These are phyloP conservation scores for Choanephora cucurbitarum DNA, from an alignment of 371 early-diverging fungal genomes.

Conservation along the genomic window DNA sequence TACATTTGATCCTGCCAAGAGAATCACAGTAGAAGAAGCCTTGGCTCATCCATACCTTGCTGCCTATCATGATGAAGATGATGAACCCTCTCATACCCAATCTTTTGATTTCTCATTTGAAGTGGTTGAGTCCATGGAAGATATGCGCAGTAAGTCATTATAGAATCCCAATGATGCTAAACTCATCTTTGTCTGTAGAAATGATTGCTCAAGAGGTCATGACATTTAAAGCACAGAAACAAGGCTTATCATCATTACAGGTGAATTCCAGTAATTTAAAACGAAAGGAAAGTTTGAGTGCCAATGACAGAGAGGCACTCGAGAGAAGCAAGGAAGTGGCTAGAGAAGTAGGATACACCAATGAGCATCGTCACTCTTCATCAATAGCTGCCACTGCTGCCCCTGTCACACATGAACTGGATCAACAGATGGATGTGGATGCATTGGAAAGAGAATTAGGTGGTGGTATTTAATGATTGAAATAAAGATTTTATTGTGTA, in stretches of 20 bases:
- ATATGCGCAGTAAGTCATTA: conserved; percentile 73
- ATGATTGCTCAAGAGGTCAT: conserved; percentile 91
- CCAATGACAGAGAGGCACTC: conserved; percentile 8
- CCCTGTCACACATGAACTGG: conserved; percentile 16
- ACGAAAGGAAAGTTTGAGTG: conserved; percentile 48
- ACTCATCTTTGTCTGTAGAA: neutral
- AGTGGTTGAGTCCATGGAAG: conserved; percentile 78
- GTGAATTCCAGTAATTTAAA: conserved; percentile 34
- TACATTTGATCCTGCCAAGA: conserved; percentile 77
- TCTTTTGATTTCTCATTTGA: conserved; percentile 95
- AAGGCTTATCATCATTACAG: conserved; percentile 28
- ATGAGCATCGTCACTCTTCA: conserved; percentile 7
- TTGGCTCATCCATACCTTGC: conserved; percentile 79
- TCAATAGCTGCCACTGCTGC: conserved; percentile 31
- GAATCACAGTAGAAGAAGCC: conserved; percentile 84
- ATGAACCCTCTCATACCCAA: conserved; percentile 71
- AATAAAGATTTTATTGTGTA: too few species aligned
- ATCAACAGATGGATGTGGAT: conserved; percentile 57
- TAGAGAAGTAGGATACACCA: neutral
- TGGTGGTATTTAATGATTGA: conserved; percentile 35
- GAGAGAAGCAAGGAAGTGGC: neutral
- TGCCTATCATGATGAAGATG: conserved; percentile 78
- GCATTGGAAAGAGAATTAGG: conserved; percentile 63
- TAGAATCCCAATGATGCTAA: conserved; percentile 20
- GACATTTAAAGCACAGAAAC: conserved; percentile 56